These are phyloP conservation scores for Eucalyptus sideroxylon DNA, from an alignment of 345 rosid genomes.

Conservation along the genomic window DNA sequence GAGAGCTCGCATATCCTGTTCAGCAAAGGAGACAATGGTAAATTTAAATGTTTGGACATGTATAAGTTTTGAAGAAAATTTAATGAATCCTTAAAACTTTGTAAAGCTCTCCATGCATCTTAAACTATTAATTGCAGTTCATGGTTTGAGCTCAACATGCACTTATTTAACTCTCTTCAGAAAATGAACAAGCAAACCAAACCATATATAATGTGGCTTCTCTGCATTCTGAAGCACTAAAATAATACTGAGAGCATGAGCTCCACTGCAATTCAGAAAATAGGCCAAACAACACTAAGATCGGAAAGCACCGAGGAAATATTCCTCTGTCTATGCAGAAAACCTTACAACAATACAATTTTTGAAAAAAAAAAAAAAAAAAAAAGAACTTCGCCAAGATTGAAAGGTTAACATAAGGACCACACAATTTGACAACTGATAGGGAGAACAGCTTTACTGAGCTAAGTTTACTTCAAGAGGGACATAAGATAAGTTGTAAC, in stretches of 20 bases:
- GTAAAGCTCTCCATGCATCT: neutral
- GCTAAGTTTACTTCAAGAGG: neutral
- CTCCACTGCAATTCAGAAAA: neutral
- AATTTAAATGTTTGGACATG: neutral
- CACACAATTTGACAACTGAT: neutral
- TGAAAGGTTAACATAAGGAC: neutral
- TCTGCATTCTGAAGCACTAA: neutral
- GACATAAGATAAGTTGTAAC: neutral
- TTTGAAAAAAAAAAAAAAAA: neutral
- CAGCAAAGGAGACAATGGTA: neutral
- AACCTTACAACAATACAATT: neutral
- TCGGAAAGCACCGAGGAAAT: neutral
- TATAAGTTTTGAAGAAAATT: neutral
- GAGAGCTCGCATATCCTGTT: conserved; percentile 86
- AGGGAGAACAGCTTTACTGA: neutral
- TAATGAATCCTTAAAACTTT: neutral
- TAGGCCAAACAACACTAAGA: neutral
- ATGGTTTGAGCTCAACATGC: neutral
- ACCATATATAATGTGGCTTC: neutral
- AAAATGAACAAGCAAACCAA: neutral
- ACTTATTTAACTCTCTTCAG: neutral
- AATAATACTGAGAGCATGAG: neutral
- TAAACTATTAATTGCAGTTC: neutral
- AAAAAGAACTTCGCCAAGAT: neutral
- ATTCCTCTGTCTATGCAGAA: neutral